These are phyloP conservation scores for Podospora fimiseda DNA, from an alignment of 495 filamentous ascomycete genomes.

Conservation along the genomic window DNA sequence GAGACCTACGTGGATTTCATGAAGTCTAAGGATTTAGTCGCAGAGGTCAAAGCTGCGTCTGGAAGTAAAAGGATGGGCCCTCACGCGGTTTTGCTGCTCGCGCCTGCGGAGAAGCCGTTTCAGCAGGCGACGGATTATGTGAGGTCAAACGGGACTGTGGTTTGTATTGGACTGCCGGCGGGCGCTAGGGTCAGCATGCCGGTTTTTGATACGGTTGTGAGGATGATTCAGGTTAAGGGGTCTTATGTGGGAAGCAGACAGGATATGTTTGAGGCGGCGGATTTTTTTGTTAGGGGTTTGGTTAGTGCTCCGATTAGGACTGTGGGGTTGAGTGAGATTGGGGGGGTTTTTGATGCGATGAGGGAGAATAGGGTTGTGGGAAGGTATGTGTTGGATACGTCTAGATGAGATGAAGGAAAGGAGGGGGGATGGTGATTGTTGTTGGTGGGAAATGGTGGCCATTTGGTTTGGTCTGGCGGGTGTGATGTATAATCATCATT, in stretches of 20 bases:
- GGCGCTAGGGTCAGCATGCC: conserved; percentile 69
- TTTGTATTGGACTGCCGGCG: conserved; percentile 78
- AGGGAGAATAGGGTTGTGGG: conserved; percentile 70
- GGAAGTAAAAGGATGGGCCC: conserved; percentile 71
- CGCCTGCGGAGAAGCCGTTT: conserved; percentile 82
- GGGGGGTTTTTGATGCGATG: conserved; percentile 67
- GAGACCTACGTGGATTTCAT: conserved; percentile 69
- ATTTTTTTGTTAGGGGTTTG: conserved; percentile 74
- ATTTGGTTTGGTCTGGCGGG: too few species aligned
- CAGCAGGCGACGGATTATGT: conserved; percentile 79
- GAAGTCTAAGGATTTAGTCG: conserved; percentile 64
- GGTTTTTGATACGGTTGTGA: conserved; percentile 74
- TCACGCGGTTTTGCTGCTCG: conserved; percentile 77
- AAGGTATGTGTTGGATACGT: conserved; percentile 72
- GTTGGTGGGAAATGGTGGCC: too few species aligned
- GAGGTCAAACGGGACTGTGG: conserved; percentile 67
- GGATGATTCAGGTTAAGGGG: conserved; percentile 84
- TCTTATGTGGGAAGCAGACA: conserved; percentile 83
- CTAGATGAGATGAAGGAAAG: conserved; percentile 37
- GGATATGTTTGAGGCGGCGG: conserved; percentile 75
- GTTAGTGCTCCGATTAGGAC: conserved; percentile 82
- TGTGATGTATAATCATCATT: too few species aligned
- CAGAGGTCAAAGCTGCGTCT: conserved; percentile 68
- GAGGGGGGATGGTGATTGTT: too few species aligned
- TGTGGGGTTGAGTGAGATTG: conserved; percentile 64